These are phyloP conservation scores for Centaurea solstitialis DNA, from an alignment of 129 eudicot species.

Conservation along the genomic window DNA sequence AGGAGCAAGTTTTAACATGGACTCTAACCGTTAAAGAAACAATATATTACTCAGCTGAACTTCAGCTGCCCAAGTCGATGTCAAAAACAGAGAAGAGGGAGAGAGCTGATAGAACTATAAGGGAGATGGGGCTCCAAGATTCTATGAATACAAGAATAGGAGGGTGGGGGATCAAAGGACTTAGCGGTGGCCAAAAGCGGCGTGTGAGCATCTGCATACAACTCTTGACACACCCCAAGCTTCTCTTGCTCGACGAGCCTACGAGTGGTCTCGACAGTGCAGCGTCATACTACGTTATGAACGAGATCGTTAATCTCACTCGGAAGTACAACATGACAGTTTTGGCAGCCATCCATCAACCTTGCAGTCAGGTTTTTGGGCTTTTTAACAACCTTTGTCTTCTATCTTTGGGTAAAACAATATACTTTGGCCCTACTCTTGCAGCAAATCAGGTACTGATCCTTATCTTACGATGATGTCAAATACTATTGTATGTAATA, in stretches of 20 bases:
- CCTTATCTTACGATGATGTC: not conserved
- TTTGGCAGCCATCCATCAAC: conserved; percentile 71
- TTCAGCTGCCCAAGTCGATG: conserved; percentile 66
- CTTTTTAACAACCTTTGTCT: conserved; percentile 57
- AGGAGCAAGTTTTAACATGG: conserved; percentile 58
- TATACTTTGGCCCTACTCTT: conserved; percentile 59
- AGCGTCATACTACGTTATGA: conserved; percentile 67
- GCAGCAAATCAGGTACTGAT: conserved; percentile 58
- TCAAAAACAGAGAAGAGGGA: conserved; percentile 54
- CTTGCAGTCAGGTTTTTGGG: conserved; percentile 53
- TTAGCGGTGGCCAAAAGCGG: conserved; percentile 73
- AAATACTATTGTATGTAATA: too few species aligned
- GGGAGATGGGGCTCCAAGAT: conserved; percentile 85
- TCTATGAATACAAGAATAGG: conserved; percentile 68
- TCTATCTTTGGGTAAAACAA: conserved; percentile 51
- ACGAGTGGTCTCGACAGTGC: conserved; percentile 91
- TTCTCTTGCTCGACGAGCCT: conserved; percentile 78
- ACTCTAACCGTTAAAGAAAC: conserved; percentile 76
- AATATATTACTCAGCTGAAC: conserved; percentile 76
- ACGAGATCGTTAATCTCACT: conserved; percentile 55
- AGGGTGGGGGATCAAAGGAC: conserved; percentile 67
- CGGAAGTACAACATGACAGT: conserved; percentile 53
- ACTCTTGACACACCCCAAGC: conserved; percentile 60
- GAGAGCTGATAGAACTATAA: conserved; percentile 67
- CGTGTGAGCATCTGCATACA: conserved; percentile 72